Conservation (phyloP, 2,329 filamentous ascomycete genomes). For the Cadophora sp. region DNA sequence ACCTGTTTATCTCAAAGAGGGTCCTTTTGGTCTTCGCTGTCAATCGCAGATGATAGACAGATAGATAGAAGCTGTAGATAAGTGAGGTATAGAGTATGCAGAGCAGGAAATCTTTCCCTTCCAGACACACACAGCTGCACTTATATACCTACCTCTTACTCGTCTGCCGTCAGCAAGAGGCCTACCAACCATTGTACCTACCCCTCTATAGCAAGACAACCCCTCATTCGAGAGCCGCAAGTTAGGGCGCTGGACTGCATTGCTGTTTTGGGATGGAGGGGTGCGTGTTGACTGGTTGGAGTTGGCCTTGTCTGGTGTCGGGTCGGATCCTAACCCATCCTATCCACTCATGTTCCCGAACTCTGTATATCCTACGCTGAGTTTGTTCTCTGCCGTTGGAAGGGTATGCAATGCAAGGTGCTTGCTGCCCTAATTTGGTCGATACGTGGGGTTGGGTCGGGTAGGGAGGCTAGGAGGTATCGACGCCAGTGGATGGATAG, state of each 20-base stretch:
- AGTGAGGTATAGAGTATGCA: constrained; percentile 21
- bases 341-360: background rate
- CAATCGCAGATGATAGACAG: background rate
- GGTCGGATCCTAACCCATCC: background rate
- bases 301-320: background rate
- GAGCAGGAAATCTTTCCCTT: constrained; percentile 33
- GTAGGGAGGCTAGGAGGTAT: background rate
- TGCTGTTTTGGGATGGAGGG: constrained; percentile 32
- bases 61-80: constrained; percentile 22
- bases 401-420: background rate
- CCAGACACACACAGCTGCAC: constrained; percentile 16
- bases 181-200: constrained; percentile 7
- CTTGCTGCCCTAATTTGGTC: background rate
- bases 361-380: background rate
- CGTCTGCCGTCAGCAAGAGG: constrained; percentile 4
- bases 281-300: background rate
- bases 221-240: constrained; percentile 33
- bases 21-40: constrained; percentile 19
- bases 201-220: constrained; percentile 31
- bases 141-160: constrained; percentile 21
- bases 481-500: background rate
- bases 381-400: background rate
- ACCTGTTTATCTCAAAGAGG: constrained; percentile 22
- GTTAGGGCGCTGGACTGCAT: constrained; percentile 29
- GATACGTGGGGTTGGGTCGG: constrained; percentile 4